Evolutionary conservation across 179 eudicot species (phyloP).

Genomic region (Patellifolia procumbens): DNA sequence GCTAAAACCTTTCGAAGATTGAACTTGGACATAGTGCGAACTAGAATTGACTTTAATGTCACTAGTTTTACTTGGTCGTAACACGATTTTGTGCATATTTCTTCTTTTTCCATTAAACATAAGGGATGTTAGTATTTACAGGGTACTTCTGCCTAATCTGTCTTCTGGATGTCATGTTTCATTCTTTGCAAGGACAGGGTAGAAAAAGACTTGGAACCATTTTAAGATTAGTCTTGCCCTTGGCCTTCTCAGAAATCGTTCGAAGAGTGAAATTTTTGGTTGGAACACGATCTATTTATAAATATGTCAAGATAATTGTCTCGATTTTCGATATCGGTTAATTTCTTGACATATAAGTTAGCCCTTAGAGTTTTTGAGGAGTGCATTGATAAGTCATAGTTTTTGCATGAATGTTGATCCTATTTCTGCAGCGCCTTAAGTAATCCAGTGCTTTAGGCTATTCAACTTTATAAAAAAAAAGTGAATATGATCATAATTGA

Average conservation of each 20-base stretch:
- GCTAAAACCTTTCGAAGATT: background rate
- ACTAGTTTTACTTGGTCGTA: background rate
- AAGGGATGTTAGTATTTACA: background rate
- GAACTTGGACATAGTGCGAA: background rate
- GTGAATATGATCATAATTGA: background rate
- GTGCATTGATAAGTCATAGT: background rate
- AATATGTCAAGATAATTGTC: background rate
- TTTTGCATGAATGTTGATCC: background rate
- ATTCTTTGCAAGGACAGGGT: background rate
- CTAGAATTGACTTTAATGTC: background rate
- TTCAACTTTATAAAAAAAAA: background rate
- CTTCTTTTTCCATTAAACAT: background rate
- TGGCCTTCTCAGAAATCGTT: background rate
- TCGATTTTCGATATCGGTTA: background rate
- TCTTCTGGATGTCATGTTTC: background rate
- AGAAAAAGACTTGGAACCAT: background rate
- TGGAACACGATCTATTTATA: background rate
- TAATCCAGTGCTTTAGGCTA: background rate
- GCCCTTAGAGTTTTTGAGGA: background rate
- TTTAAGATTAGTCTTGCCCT: background rate
- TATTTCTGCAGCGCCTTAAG: background rate
- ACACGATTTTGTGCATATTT: background rate
- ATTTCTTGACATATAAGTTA: background rate
- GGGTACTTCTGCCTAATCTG: background rate
- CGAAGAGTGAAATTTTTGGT: background rate